Evolutionary conservation across 305 asterid species (phyloP), one percentile per base, ranked within the genome.

Genomic region (Petunia hybrid): DNA sequence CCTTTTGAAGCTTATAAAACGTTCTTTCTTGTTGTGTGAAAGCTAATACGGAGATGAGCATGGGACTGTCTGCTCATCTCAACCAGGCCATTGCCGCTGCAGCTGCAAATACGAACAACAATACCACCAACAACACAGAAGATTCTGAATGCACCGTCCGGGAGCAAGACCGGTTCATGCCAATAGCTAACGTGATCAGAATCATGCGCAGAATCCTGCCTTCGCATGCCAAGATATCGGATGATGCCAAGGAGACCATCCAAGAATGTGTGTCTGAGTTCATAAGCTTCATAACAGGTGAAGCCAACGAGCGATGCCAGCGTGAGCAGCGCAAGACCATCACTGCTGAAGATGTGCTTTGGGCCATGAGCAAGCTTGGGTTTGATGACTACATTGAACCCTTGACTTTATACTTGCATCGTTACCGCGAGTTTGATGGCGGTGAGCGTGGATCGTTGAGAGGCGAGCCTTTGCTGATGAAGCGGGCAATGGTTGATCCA

Each of bases 351-450:
- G 95, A 91, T 48, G 87, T 92, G 42, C 85, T 91, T 38, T 91
- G 96, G 94, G 91, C 93, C 36, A 88, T 91, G 94, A 87, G 91
- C 91, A 88, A 84, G 78, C 96, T 91, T 36, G 96, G 97, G 0
- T 87, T 87, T 38, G 94, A 91, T 8, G 89, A 89, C 89, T 92
- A 91, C 86, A 87, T 91, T 13, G 92, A 90, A 87, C 94, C 93
- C 1, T 90, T 92, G 80, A 92, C 95, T 0, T 53, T 89, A 5
- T 92, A 87, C 92, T 76, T 92, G 53, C 90, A 90, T 80, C 89
- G 92, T 10, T 90, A 92, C 86, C 90, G 94, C 1, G 93, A 90
- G 80, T 84, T 87, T 36, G 94, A 91, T n/a, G 94, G 96, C 0
- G 89, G 90, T 7, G 95, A 91, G 9, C 90, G 92, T 2, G 94